A percentile compares a stretch with the other conserved stretches of the same genome.
These are phyloP conservation scores for Clarireedia monteithiana DNA, from an alignment of 2,329 filamentous ascomycete species.

Conservation along the genomic window DNA sequence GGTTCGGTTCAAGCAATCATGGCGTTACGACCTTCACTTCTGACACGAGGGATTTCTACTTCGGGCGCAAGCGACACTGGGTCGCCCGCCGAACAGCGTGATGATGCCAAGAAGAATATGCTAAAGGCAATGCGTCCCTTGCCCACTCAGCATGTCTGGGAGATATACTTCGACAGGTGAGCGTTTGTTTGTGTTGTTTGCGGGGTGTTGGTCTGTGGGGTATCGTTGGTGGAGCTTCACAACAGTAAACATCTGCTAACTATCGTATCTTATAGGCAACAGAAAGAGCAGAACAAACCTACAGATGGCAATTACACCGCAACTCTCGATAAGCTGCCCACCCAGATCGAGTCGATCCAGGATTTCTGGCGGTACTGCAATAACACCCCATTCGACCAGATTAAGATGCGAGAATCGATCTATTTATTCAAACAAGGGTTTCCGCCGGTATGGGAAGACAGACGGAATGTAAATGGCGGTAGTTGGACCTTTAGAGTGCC, in stretches of 20 bases:
- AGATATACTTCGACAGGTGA: conserved; percentile 60
- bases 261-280: conserved; percentile 18
- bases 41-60: conserved; percentile 55
- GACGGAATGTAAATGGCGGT: conserved; percentile 76
- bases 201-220: background rate
- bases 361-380: conserved; percentile 81
- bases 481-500: conserved; percentile 89
- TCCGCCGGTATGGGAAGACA: conserved; percentile 75
- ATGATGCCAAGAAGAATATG: conserved; percentile 78
- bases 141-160: conserved; percentile 74
- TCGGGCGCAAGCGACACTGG: conserved; percentile 52
- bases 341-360: conserved; percentile 69
- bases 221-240: background rate
- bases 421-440: conserved; percentile 76
- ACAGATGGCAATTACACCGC: conserved; percentile 26
- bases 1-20: conserved; percentile 30
- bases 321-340: conserved; percentile 51
- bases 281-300: conserved; percentile 29
- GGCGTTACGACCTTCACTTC: conserved; percentile 49
- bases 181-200: conserved; percentile 9
- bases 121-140: conserved; percentile 65
- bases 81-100: conserved; percentile 65
- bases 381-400: conserved; percentile 68
- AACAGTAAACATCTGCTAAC: too few relatives aligned
- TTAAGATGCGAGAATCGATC: conserved; percentile 69